Evolutionary conservation across 331 rosid genomes (phyloP), one percentile per base, ranked within the genome.

Genomic region (Rhamnella rubrinervis): DNA sequence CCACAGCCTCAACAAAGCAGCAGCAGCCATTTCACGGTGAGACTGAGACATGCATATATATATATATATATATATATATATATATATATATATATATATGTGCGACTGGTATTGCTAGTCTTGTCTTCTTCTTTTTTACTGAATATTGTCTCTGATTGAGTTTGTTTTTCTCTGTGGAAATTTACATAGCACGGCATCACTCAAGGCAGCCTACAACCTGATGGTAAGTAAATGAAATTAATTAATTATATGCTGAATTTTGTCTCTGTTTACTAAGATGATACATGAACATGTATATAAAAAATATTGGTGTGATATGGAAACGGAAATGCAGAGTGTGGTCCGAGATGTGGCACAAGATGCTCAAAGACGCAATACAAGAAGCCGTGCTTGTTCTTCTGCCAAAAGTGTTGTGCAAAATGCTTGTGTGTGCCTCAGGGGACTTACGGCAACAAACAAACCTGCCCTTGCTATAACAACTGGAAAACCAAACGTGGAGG

Each of bases 401-500:
- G 96, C 71, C 76, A 85, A 40, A 89, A 89, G 72, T 89, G 93
- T 6, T 89, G 96, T 71, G 86, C 89, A 0, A 83, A 79, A 78
- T 89, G 96, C 68, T 68, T 89, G 64, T 87, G 96, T 59, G 96
- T 87, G 63, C 93, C 96, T 75, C 89, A 88, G 7, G 93, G 96
- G 12, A 79, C 89, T 46, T 89, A 85, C 51, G 93, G 93, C 60
- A 89, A 89, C 80, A 89, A 89, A 79, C 91, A 87, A 31, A 73
- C 78, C 50, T 89, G 93, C 72, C 93, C 96, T 68, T 87, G 96
- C 88, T 89, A 89, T 77, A 87, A 87, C 65, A 83, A 87, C 61
- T 89, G 96, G 96, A 89, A 89, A 85, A 87, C 91, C 81, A 81
- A 89, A 80, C 81, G 89, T 53, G 96, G 96, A 69, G 96, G 93